Evolutionary conservation across 805 yeast genomes (phyloP).

Genomic region (Ogataea polymorpha): DNA sequence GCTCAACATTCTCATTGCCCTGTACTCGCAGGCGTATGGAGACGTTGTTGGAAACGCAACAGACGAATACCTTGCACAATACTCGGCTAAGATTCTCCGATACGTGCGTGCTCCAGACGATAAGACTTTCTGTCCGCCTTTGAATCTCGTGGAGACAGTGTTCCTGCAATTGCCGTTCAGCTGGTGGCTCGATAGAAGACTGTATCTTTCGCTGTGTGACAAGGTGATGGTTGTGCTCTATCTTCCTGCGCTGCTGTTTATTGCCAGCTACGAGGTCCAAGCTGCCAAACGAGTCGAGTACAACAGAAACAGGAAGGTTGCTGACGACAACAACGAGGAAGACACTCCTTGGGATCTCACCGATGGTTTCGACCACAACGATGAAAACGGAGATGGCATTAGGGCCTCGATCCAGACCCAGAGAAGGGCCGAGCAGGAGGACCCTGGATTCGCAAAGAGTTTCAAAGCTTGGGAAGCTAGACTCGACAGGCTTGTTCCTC

Average conservation of each 20-base stretch:
- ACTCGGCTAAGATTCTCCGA: conserved; percentile 78
- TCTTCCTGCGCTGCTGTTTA: conserved; percentile 60
- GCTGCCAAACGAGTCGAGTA: conserved; percentile 68
- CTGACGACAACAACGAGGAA: conserved; percentile 77
- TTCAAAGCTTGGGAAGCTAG: conserved; percentile 47
- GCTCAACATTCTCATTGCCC: conserved; percentile 79
- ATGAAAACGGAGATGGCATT: conserved; percentile 30
- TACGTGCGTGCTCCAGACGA: conserved; percentile 88
- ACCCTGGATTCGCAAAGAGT: conserved; percentile 62
- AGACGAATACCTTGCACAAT: conserved; percentile 80
- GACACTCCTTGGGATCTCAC: conserved; percentile 81
- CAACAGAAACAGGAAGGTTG: conserved; percentile 57
- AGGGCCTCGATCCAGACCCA: conserved; percentile 47
- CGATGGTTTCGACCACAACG: conserved; percentile 59
- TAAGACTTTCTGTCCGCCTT: conserved; percentile 80
- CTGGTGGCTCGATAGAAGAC: conserved; percentile 33
- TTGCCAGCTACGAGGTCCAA: conserved; percentile 61
- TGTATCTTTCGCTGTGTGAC: conserved; percentile 44
- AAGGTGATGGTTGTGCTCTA: conserved; percentile 62
- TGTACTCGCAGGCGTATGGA: conserved; percentile 81
- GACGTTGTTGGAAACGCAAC: conserved; percentile 78
- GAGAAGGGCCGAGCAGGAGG: conserved; percentile 60
- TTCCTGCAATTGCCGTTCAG: conserved; percentile 44
- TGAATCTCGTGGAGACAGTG: conserved; percentile 66
- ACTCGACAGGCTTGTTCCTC: conserved; percentile 53